phyloP scores from a whole-genome alignment of 441 rosid species.

The Populus hybrid region DNA sequence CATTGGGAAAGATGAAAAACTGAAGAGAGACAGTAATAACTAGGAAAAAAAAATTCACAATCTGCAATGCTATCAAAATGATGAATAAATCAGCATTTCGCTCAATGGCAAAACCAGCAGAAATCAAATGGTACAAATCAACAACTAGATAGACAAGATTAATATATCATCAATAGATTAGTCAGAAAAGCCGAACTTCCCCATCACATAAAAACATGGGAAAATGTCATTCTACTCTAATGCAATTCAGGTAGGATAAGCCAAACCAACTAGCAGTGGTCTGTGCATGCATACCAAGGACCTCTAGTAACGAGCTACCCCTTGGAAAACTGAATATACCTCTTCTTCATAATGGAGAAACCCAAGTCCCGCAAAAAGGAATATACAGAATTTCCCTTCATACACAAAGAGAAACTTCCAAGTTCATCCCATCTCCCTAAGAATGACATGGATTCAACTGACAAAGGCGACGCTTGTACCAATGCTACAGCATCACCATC shows the following conservation, averaged over 20 bases:
- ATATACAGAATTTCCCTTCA: not conserved
- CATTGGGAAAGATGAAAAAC: not conserved
- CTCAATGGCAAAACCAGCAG: constrained; percentile 8
- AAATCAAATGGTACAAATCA: constrained; percentile 20
- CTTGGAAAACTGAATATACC: constrained; percentile 19
- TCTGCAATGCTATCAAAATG: constrained; percentile 1
- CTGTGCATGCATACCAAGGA: constrained; percentile 14
- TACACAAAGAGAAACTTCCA: not conserved
- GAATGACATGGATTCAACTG: constrained; percentile 11
- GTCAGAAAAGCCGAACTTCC: constrained; percentile 32
- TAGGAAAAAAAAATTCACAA: not conserved
- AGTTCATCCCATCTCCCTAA: constrained; percentile 6
- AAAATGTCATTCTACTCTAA: constrained; percentile 30
- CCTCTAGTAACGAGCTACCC: constrained; percentile 18
- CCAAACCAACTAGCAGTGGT: constrained; percentile 24
- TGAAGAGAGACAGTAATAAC: not conserved
- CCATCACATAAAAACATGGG: constrained; percentile 51
- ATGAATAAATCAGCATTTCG: constrained; percentile 17
- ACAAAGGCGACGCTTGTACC: constrained; percentile 19
- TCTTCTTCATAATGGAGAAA: constrained; percentile 28
- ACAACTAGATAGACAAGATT: constrained; percentile 9
- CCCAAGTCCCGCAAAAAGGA: constrained; percentile 9
- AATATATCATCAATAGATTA: constrained; percentile 25
- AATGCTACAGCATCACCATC: constrained; percentile 13
- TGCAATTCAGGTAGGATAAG: constrained; percentile 17